Percentiles rank a stretch among this genome's conserved stretches.
These are phyloP conservation scores for Apiospora kogelbergensis DNA, from an alignment of 2,329 filamentous ascomycete genomes.

Conservation along the genomic window DNA sequence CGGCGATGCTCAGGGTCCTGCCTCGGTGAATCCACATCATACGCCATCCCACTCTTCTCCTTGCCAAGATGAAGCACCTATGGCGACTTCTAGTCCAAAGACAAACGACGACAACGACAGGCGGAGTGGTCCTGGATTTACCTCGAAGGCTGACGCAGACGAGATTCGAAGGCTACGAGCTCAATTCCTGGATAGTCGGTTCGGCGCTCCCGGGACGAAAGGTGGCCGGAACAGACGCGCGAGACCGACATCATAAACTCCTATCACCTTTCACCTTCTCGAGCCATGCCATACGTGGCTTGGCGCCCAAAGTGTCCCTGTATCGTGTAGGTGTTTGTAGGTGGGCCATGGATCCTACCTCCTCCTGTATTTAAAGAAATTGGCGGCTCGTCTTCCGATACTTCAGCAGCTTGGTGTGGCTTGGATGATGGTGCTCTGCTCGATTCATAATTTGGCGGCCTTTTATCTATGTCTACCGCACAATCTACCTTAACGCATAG, in stretches of 20 bases:
- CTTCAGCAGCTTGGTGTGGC: not conserved
- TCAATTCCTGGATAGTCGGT: not conserved
- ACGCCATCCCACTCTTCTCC: not conserved
- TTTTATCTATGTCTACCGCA: not conserved
- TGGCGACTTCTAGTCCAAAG: not conserved
- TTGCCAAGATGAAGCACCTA: not conserved
- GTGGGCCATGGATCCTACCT: not conserved
- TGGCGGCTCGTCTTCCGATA: not conserved
- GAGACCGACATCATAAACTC: not conserved
- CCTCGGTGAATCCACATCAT: not conserved
- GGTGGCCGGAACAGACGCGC: not conserved
- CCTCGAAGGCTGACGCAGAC: not conserved
- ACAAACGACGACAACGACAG: not conserved
- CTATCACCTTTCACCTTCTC: not conserved
- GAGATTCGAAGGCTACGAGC: not conserved
- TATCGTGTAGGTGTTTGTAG: not conserved
- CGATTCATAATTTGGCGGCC: not conserved
- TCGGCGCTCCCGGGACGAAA: not conserved
- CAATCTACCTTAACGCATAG: not conserved
- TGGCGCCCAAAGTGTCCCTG: not conserved
- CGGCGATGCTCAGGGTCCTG: not conserved
- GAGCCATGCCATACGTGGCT: no score
- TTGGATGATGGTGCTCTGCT: not conserved
- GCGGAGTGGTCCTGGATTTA: no score
- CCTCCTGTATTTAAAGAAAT: not conserved